Conservation (phyloP, 345 rosid genomes). For the Citrus trifoliata region DNA sequence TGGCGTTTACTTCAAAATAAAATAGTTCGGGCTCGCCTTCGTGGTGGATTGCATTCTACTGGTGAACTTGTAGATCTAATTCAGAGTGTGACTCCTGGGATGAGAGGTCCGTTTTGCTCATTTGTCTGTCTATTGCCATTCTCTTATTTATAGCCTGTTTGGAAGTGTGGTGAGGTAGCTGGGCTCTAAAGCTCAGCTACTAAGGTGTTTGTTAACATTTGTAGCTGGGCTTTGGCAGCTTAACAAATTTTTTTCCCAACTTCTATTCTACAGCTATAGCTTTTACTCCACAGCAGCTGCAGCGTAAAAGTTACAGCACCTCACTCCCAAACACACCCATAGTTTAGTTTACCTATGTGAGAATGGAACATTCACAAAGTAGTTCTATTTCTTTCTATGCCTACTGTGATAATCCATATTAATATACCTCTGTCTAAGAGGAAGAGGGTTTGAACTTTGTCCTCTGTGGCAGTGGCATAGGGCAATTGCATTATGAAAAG, state of each 20-base stretch:
- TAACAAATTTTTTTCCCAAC: no score
- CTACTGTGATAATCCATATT: not conserved
- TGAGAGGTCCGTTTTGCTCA: slow-evolving; percentile 42
- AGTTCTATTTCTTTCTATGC: not conserved
- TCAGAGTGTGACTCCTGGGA: slow-evolving; percentile 33
- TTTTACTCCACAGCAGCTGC: no score
- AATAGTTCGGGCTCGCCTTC: slow-evolving; percentile 62
- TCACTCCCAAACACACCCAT: not conserved
- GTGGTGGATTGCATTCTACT: slow-evolving; percentile 85
- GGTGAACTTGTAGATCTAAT: slow-evolving; percentile 71
- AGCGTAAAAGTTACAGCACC: no score
- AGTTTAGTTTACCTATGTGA: not conserved
- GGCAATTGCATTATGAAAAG: not conserved
- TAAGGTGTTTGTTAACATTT: no score
- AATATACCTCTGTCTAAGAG: not conserved
- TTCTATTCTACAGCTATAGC: no score
- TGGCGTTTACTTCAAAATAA: slow-evolving; percentile 66
- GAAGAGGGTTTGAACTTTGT: not conserved
- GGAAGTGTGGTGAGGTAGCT: no score
- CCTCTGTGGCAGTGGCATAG: not conserved
- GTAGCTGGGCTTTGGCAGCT: no score
- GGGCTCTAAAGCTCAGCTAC: no score
- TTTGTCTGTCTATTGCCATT: not conserved
- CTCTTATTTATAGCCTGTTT: not conserved
- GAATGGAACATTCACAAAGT: not conserved